These are phyloP conservation scores for Blastobotrys ciferrii DNA, from an alignment of 1,139 yeast species.

Conservation along the genomic window DNA sequence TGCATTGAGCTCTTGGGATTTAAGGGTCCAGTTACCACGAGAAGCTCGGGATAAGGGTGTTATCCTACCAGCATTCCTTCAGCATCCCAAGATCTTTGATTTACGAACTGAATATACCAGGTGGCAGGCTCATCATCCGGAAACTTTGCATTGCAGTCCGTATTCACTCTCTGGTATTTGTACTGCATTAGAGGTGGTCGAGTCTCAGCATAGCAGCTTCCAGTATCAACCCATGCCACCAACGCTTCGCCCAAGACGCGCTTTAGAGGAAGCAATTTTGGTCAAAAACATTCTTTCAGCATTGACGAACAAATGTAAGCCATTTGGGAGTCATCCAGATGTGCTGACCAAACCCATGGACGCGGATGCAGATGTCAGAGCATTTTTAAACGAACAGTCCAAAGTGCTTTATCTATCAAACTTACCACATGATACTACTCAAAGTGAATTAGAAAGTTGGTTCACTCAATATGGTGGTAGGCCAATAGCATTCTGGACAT, in stretches of 20 bases:
- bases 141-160: constrained; percentile 51
- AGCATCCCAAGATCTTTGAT: constrained; percentile 76
- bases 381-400: constrained; percentile 69
- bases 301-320: constrained; percentile 54
- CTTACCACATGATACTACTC: constrained; percentile 82
- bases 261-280: constrained; percentile 42
- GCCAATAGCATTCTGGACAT: constrained; percentile 87
- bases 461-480: constrained; percentile 82
- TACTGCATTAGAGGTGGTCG: constrained; percentile 57
- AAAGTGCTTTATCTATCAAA: constrained; percentile 76
- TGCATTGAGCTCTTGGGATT: constrained; percentile 62
- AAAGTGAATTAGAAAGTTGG: constrained; percentile 88
- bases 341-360: constrained; percentile 76
- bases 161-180: constrained; percentile 53
- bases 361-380: constrained; percentile 62
- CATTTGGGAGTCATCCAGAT: constrained; percentile 50
- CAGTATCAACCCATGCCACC: constrained; percentile 15
- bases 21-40: constrained; percentile 73
- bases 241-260: constrained; percentile 36
- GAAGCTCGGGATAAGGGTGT: constrained; percentile 79
- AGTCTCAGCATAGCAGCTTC: constrained; percentile 9
- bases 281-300: constrained; percentile 49
- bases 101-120: constrained; percentile 67
- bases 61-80: constrained; percentile 69
- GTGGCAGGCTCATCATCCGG: constrained; percentile 70